A percentile compares a stretch with the other conserved stretches of the same genome.
These are phyloP conservation scores for Backusella sp. DNA, from an alignment of 192 early-diverging fungal species.

Conservation along the genomic window DNA sequence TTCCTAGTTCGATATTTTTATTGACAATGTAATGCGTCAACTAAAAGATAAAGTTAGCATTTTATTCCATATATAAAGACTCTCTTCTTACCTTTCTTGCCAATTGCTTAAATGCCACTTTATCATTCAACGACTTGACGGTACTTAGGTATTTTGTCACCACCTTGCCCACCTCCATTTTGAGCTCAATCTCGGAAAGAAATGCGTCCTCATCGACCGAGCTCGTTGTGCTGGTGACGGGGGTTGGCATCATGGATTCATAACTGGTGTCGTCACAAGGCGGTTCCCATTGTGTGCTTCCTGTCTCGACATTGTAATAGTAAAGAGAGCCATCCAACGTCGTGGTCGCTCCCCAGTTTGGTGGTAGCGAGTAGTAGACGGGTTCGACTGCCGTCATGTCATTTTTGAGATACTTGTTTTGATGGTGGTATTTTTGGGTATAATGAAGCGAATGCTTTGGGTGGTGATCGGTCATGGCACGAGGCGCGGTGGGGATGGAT, in stretches of 20 bases:
- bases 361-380: conserved; percentile 32
- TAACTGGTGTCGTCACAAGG: conserved; percentile 19
- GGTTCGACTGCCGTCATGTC: neutral
- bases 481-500: conserved; percentile 26
- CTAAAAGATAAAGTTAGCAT: no score
- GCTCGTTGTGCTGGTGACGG: neutral
- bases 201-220: neutral
- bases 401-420: neutral
- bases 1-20: neutral
- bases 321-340: conserved; percentile 46
- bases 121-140: conserved; percentile 43
- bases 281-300: conserved; percentile 49
- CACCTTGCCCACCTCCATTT: conserved; percentile 27
- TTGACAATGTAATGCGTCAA: neutral
- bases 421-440: neutral
- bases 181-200: conserved; percentile 21
- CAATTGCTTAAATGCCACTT: conserved; percentile 46
- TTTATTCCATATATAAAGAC: no score
- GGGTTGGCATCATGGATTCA: neutral
- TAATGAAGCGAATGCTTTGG: neutral
- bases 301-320: conserved; percentile 51
- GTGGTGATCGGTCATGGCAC: conserved; percentile 18
- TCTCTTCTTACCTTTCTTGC: conserved; percentile 39
- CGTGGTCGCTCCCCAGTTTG: conserved; percentile 45
- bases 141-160: conserved; percentile 37